Evolutionary conservation across 192 early-diverging fungal species (phyloP).

Genomic region (Borealophlyctis nickersoniae): DNA sequence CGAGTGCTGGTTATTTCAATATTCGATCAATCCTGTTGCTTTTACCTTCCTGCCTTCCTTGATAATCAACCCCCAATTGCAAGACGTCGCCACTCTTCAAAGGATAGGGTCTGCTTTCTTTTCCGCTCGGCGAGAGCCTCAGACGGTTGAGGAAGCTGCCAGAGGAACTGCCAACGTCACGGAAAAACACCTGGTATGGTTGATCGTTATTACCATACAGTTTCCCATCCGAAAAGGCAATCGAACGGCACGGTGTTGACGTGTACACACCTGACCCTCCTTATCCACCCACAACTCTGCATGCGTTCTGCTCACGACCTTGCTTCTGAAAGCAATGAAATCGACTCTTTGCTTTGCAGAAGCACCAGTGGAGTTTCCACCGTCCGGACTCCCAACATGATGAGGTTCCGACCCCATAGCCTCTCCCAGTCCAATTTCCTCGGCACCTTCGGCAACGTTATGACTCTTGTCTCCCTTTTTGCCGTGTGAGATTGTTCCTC

Average conservation of each 20-base stretch:
- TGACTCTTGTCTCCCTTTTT: constrained; percentile 15
- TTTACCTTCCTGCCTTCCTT: constrained; percentile 83
- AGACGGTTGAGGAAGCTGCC: constrained; percentile 95
- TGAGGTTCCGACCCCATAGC: constrained; percentile 6
- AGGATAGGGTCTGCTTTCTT: constrained; percentile 69
- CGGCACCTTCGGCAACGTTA: constrained; percentile 16
- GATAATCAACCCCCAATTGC: constrained; percentile 96
- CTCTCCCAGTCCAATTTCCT: constrained; percentile 23
- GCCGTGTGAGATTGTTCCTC: constrained; percentile 18
- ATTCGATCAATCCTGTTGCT: neutral
- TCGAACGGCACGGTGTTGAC: neutral
- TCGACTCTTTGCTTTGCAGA: constrained; percentile 20
- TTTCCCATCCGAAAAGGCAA: neutral
- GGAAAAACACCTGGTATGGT: constrained; percentile 79
- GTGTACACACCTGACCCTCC: constrained; percentile 43
- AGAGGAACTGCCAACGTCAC: constrained; percentile 90
- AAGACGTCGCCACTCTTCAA: constrained; percentile 90
- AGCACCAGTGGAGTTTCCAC: neutral
- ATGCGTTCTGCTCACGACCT: constrained; percentile 90
- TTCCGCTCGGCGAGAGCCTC: constrained; percentile 77
- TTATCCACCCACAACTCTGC: constrained; percentile 87
- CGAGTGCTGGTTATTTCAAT: neutral
- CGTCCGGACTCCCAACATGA: neutral
- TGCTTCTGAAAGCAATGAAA: constrained; percentile 52
- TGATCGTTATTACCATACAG: neutral